These are phyloP conservation scores for Bretschneidera sinensis DNA, from an alignment of 345 rosid genomes.

Conservation along the genomic window DNA sequence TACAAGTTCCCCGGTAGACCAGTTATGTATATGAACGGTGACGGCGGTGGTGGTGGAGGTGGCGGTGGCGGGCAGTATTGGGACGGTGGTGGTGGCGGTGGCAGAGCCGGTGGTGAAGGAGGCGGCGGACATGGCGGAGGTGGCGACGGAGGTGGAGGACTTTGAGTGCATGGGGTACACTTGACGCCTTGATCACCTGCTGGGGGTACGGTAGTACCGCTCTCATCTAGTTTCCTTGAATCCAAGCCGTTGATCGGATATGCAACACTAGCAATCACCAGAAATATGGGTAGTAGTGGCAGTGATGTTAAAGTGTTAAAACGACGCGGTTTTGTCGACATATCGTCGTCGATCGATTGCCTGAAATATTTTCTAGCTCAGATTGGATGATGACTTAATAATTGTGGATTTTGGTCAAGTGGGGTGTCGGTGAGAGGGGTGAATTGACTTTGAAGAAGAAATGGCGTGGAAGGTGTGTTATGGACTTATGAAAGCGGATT, in stretches of 20 bases:
- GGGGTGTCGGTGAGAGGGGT: too few relatives aligned
- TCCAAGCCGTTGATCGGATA: conserved; percentile 15
- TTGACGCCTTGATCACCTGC: conserved; percentile 8
- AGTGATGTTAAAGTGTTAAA: neutral
- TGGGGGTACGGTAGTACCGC: too few relatives aligned
- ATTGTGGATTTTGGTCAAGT: neutral
- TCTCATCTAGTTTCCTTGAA: conserved; percentile 38
- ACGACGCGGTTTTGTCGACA: conserved; percentile 3
- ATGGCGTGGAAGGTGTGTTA: too few relatives aligned
- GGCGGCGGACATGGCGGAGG: conserved; percentile 45
- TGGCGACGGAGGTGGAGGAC: conserved; percentile 33
- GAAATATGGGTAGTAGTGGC: neutral
- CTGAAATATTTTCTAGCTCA: neutral
- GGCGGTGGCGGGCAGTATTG: too few relatives aligned
- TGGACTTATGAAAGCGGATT: neutral
- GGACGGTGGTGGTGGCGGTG: too few relatives aligned
- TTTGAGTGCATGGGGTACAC: conserved; percentile 42
- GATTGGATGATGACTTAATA: too few relatives aligned
- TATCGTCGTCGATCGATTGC: neutral
- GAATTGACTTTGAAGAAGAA: neutral
- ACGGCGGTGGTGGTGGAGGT: too few relatives aligned
- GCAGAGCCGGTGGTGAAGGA: too few relatives aligned
- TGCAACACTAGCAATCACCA: conserved; percentile 19
- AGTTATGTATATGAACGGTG: conserved; percentile 42
- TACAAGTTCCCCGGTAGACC: conserved; percentile 62